Conservation (phyloP, 2,329 filamentous ascomycete species). For the Fonsecaea pugnacius region DNA sequence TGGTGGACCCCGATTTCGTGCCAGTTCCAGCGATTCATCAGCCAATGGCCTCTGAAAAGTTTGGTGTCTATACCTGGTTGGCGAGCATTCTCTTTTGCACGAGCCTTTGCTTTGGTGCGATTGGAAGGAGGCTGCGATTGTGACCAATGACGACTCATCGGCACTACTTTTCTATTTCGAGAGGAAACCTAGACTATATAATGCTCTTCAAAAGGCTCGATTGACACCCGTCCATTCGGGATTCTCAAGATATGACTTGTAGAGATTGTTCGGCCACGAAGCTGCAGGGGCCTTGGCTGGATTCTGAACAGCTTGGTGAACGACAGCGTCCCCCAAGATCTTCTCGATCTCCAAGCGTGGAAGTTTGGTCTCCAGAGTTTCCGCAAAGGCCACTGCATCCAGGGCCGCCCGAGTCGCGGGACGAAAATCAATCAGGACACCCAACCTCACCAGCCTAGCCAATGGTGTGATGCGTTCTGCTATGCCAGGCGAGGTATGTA, state of each 20-base stretch:
- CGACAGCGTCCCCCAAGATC: conserved; percentile 49
- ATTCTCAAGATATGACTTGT: conserved; percentile 37
- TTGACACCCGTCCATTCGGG: conserved; percentile 39
- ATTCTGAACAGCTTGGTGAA: conserved; percentile 45
- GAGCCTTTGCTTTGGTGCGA: conserved; percentile 93
- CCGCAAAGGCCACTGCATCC: conserved; percentile 31
- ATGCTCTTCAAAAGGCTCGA: conserved; percentile 35
- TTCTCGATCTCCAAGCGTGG: conserved; percentile 50
- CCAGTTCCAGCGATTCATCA: conserved; percentile 62
- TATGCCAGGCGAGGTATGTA: conserved; percentile 52
- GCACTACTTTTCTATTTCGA: conserved; percentile 3
- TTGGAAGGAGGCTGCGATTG: conserved; percentile 71
- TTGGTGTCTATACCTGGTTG: conserved; percentile 79
- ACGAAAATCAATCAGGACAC: conserved; percentile 49
- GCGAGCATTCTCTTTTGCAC: conserved; percentile 93
- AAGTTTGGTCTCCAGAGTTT: conserved; percentile 38
- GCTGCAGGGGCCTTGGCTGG: conserved; percentile 48
- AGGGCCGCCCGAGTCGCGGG: conserved; percentile 32
- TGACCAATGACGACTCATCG: conserved; percentile 8
- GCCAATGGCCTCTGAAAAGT: conserved; percentile 51
- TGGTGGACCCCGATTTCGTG: conserved; percentile 77
- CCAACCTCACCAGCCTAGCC: conserved; percentile 45
- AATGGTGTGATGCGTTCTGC: conserved; percentile 51
- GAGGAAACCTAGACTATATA: neutral
- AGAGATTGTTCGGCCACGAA: conserved; percentile 43